These are phyloP conservation scores for Macaranga tanarius DNA, from an alignment of 441 rosid species.

Conservation along the genomic window DNA sequence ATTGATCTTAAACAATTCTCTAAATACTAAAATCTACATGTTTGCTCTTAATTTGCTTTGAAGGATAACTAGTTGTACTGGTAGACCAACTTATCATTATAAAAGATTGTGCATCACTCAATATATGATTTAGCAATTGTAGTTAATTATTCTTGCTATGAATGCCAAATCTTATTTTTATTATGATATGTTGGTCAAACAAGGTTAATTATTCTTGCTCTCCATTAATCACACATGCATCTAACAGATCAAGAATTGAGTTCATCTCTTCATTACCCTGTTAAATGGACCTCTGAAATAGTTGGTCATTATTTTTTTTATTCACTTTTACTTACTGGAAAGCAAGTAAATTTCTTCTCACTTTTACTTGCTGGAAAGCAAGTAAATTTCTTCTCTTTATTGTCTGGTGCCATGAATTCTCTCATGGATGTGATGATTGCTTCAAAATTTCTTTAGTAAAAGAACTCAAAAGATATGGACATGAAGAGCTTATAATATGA, in stretches of 20 bases:
- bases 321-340: background rate
- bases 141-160: background rate
- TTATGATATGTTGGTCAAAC: background rate
- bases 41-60: background rate
- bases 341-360: background rate
- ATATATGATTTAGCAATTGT: background rate
- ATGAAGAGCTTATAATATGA: background rate
- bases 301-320: background rate
- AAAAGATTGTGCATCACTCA: slow-evolving; percentile 18
- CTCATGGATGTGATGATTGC: slow-evolving; percentile 14
- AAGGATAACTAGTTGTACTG: background rate
- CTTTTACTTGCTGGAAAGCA: background rate
- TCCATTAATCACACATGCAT: background rate
- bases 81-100: background rate
- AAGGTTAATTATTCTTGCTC: background rate
- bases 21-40: no score
- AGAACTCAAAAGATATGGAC: background rate
- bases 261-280: background rate
- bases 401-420: slow-evolving; percentile 8
- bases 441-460: background rate
- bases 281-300: background rate
- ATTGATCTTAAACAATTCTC: no score
- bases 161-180: background rate
- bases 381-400: background rate
- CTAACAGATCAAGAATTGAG: background rate